Conservation (phyloP, 495 filamentous ascomycete genomes). For the Bacidia gigantensis region DNA sequence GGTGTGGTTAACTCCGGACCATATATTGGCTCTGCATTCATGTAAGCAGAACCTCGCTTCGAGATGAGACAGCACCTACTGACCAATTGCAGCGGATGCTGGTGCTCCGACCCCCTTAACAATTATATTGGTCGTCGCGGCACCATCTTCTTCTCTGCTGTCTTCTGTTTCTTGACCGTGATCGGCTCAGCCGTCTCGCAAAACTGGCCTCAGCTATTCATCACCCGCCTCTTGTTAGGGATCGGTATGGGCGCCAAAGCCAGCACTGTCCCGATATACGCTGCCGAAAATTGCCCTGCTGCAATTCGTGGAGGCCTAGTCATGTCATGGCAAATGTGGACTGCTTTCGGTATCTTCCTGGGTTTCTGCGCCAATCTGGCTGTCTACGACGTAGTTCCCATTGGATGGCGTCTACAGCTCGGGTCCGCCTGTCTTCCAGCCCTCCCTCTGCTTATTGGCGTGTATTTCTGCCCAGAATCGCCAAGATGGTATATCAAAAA, state of each 20-base stretch:
- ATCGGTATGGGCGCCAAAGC: conserved; percentile 55
- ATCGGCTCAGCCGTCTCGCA: conserved; percentile 54
- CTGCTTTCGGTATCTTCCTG: conserved; percentile 66
- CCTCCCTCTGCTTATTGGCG: conserved; percentile 47
- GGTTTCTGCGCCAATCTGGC: conserved; percentile 59
- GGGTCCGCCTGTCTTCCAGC: conserved; percentile 69
- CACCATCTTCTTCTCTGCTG: conserved; percentile 51
- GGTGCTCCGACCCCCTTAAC: conserved; percentile 61
- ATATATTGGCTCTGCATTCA: conserved; percentile 29
- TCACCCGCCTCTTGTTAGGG: conserved; percentile 50
- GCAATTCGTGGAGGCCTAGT: conserved; percentile 64
- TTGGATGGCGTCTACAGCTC: conserved; percentile 67
- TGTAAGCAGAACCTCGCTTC: conserved; percentile 19
- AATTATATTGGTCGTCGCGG: conserved; percentile 50
- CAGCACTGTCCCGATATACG: conserved; percentile 53
- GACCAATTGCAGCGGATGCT: conserved; percentile 37
- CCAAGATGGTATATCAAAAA: conserved; percentile 56
- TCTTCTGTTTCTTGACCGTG: conserved; percentile 48
- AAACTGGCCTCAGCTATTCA: conserved; percentile 47
- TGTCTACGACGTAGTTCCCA: conserved; percentile 37
- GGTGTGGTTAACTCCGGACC: conserved; percentile 32
- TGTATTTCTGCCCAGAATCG: conserved; percentile 64
- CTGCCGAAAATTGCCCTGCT: conserved; percentile 64
- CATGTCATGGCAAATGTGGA: conserved; percentile 82
- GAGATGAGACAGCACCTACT: neutral